Evolutionary conservation across 768 basidiomycete genomes (phyloP).

Genomic region (Xerocomus spinulosus): DNA sequence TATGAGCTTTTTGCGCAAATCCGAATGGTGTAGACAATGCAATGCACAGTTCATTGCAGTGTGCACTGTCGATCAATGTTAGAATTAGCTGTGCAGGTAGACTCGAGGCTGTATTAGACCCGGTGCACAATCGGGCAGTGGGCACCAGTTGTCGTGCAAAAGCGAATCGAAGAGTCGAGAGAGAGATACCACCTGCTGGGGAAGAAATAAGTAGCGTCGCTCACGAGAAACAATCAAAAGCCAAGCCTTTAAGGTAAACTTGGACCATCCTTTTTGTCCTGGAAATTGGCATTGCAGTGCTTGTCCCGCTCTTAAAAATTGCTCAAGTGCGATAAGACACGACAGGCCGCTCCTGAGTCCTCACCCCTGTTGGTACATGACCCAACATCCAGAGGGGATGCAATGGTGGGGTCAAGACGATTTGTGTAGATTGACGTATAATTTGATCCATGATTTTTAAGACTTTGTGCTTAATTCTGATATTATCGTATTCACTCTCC

Average conservation of each 20-base stretch:
- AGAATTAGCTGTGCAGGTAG: neutral
- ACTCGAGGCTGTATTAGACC: slow-evolving; percentile 5
- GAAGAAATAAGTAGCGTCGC: slow-evolving; percentile 9
- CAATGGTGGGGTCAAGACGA: too few relatives aligned
- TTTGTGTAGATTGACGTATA: too few relatives aligned
- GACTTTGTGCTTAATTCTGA: too few relatives aligned
- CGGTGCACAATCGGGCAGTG: slow-evolving; percentile 1
- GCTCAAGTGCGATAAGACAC: too few relatives aligned
- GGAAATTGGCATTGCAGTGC: slow-evolving; percentile 20
- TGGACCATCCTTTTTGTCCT: slow-evolving; percentile 25
- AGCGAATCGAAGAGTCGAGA: neutral
- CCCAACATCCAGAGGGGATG: too few relatives aligned
- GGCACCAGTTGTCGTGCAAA: too few relatives aligned
- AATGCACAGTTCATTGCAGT: slow-evolving; percentile 24
- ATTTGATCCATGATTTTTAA: too few relatives aligned
- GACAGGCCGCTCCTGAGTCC: too few relatives aligned
- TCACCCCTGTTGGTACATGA: too few relatives aligned
- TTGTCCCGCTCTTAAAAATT: slow-evolving; percentile 22
- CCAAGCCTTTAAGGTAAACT: neutral
- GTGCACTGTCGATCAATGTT: slow-evolving; percentile 1
- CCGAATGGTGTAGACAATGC: neutral
- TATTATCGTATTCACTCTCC: too few relatives aligned
- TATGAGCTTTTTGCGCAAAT: neutral
- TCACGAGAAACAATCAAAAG: slow-evolving; percentile 18
- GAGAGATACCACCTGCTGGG: slow-evolving; percentile 19